Conservation (phyloP, 495 filamentous ascomycete species). For the Aspergillus nidulans region DNA sequence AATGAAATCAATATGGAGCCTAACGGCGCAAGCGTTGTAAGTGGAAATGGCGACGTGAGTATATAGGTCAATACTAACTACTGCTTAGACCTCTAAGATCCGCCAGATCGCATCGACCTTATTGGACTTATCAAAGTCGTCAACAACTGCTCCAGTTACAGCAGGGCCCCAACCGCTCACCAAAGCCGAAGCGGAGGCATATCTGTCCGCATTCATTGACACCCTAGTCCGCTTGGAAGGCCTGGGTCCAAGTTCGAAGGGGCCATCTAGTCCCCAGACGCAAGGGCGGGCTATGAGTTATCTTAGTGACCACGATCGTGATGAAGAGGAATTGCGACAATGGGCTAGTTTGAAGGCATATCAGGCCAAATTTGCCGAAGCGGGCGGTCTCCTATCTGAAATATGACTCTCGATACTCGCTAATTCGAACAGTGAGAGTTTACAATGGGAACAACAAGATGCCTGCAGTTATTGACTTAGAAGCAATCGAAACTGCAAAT, state of each 20-base stretch:
- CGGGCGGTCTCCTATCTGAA: conserved; percentile 49
- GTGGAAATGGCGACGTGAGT: conserved; percentile 12
- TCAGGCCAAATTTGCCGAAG: conserved; percentile 65
- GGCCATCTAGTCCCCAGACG: conserved; percentile 21
- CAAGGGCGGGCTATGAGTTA: conserved; percentile 40
- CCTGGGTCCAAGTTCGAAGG: conserved; percentile 11
- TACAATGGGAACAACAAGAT: no score
- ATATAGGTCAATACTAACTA: not conserved
- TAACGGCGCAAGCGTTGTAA: conserved; percentile 66
- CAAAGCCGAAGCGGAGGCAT: conserved; percentile 52
- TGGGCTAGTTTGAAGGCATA: conserved; percentile 74
- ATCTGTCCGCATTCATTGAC: conserved; percentile 62
- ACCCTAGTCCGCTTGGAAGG: conserved; percentile 66
- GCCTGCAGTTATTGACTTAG: no score
- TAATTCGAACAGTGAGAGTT: not conserved
- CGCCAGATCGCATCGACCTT: conserved; percentile 73
- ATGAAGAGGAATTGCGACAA: conserved; percentile 65
- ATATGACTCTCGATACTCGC: conserved; percentile 13
- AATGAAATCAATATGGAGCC: conserved; percentile 79
- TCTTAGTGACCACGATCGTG: conserved; percentile 50
- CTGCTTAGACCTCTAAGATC: conserved; percentile 56
- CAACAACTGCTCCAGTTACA: conserved; percentile 19
- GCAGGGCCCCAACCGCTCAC: conserved; percentile 33
- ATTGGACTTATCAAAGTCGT: conserved; percentile 54
- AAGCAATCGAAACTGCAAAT: no score